Evolutionary conservation across 2,329 filamentous ascomycete species (phyloP).

Genomic region (Sordariomycetes sp.): DNA sequence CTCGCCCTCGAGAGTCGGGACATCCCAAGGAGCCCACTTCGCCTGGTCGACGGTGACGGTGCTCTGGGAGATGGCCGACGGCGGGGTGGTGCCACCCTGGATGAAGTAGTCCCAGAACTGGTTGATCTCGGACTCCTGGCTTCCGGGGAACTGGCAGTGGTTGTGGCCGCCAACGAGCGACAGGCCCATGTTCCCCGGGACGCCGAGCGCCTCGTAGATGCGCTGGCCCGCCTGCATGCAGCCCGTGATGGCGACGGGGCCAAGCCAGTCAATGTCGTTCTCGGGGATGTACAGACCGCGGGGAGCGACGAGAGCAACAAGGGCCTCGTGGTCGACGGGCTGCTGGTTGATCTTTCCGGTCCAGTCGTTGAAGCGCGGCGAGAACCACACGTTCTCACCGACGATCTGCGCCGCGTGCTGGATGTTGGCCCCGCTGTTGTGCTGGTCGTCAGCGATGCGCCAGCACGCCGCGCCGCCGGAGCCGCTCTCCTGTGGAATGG

Average conservation of each 20-base stretch:
- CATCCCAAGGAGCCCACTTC: constrained; percentile 4
- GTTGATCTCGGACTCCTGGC: constrained; percentile 38
- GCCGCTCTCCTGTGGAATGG: constrained; percentile 52
- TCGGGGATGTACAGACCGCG: constrained; percentile 44
- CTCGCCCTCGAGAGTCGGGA: constrained; percentile 4
- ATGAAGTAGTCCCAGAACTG: constrained; percentile 46
- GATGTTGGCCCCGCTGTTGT: constrained; percentile 42
- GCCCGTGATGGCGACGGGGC: constrained; percentile 42
- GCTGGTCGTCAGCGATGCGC: constrained; percentile 41
- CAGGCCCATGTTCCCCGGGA: constrained; percentile 45
- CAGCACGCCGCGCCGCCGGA: constrained; percentile 52
- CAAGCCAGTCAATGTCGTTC: constrained; percentile 50
- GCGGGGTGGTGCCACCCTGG: constrained; percentile 19
- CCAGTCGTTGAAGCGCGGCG: constrained; percentile 40
- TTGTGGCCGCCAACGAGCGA: constrained; percentile 41
- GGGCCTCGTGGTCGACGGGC: constrained; percentile 47
- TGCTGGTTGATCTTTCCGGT: constrained; percentile 31
- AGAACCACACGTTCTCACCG: constrained; percentile 54
- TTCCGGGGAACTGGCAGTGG: constrained; percentile 44
- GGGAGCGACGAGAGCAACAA: constrained; percentile 44
- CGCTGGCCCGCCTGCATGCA: constrained; percentile 45
- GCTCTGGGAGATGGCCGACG: constrained; percentile 4
- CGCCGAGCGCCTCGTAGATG: constrained; percentile 43
- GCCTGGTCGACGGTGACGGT: neutral
- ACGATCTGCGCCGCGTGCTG: constrained; percentile 50